Evolutionary conservation across 2,329 filamentous ascomycete species (phyloP).

Genomic region (Fusarium lyarnte): DNA sequence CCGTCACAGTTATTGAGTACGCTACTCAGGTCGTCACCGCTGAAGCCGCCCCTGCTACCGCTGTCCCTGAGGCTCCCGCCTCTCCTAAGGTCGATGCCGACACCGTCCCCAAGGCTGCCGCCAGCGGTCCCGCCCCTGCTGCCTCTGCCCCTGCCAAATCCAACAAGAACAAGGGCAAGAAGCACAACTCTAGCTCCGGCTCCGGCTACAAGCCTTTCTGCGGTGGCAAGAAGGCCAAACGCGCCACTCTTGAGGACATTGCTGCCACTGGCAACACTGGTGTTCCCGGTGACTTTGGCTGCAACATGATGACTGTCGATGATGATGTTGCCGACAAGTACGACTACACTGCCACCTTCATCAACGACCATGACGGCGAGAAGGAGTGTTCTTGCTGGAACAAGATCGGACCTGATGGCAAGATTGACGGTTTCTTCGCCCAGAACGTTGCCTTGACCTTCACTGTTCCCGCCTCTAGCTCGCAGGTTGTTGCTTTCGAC

Average conservation of each 20-base stretch:
- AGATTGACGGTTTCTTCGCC: conserved; percentile 61
- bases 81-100: background rate
- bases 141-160: background rate
- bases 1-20: conserved; percentile 41
- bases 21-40: conserved; percentile 29
- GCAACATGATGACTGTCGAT: conserved; percentile 61
- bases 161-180: conserved; percentile 10
- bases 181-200: conserved; percentile 29
- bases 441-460: conserved; percentile 54
- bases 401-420: conserved; percentile 60
- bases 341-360: conserved; percentile 56
- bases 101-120: conserved; percentile 7
- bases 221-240: conserved; percentile 52
- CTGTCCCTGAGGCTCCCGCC: background rate
- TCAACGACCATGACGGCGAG: conserved; percentile 49
- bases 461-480: conserved; percentile 49
- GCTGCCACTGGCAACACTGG: conserved; percentile 60
- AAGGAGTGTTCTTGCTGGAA: conserved; percentile 58
- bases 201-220: conserved; percentile 49
- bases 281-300: conserved; percentile 54
- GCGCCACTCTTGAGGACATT: conserved; percentile 58
- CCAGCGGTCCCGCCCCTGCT: background rate
- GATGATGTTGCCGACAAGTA: conserved; percentile 51
- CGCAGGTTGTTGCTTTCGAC: conserved; percentile 57
- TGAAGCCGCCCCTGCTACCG: background rate